Percentiles rank a stretch among this genome's conserved stretches.
These are phyloP conservation scores for Microbotryum lychnidis-dioicae DNA, from an alignment of 1,284 basidiomycete species.

Conservation along the genomic window DNA sequence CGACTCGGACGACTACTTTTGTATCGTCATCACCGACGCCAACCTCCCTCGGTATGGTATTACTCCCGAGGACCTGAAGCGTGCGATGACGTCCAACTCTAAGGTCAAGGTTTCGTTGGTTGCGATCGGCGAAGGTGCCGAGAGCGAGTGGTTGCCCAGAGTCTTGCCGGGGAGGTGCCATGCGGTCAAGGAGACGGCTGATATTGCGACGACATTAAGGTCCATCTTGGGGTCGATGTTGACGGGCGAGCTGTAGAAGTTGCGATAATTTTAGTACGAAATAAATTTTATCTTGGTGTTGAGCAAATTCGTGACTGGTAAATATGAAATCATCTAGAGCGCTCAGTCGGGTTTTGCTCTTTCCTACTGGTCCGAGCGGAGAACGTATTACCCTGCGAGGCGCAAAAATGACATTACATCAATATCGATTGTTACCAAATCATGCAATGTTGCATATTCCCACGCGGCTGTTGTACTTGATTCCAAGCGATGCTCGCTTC, in stretches of 20 bases:
- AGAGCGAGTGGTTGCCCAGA: constrained; percentile 25
- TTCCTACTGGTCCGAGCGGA: too few relatives aligned
- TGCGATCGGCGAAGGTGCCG: constrained; percentile 30
- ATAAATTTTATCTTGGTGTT: too few relatives aligned
- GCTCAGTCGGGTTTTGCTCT: too few relatives aligned
- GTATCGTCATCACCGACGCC: constrained; percentile 41
- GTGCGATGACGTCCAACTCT: constrained; percentile 13
- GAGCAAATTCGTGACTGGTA: too few relatives aligned
- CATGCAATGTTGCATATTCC: too few relatives aligned
- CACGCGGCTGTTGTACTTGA: too few relatives aligned
- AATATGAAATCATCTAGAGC: too few relatives aligned
- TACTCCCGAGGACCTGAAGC: constrained; percentile 25
- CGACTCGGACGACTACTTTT: constrained; percentile 39
- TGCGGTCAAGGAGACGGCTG: constrained; percentile 21
- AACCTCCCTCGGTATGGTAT: constrained; percentile 41
- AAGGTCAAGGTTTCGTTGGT: constrained; percentile 22
- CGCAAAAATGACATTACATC: too few relatives aligned
- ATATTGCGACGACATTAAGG: constrained; percentile 25
- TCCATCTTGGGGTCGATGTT: constrained; percentile 20
- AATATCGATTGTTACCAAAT: too few relatives aligned
- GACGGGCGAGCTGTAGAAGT: constrained; percentile 7
- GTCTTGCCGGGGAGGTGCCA: constrained; percentile 26
- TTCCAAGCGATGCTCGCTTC: too few relatives aligned
- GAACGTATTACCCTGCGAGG: too few relatives aligned
- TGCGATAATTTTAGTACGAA: too few relatives aligned